Percentiles rank a stretch among this genome's conserved stretches.
phyloP scores from a whole-genome alignment of 495 filamentous ascomycete species.

The Poronia punctata region DNA sequence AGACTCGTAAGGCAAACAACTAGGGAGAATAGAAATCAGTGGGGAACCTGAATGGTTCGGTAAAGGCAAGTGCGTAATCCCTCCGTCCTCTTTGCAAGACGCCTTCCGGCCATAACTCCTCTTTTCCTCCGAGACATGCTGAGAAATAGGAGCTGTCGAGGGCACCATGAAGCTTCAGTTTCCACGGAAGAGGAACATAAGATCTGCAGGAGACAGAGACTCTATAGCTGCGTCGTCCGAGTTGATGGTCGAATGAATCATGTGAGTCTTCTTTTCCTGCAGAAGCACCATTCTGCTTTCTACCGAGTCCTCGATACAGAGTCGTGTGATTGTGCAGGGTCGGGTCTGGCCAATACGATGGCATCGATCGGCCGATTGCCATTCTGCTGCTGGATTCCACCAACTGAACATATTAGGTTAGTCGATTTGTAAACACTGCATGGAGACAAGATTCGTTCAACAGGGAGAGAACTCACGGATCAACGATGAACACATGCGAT shows the following conservation, averaged over 20 bases:
- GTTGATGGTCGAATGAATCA: conserved; percentile 95
- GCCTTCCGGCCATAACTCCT: no score
- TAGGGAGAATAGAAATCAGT: no score
- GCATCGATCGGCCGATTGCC: conserved; percentile 93
- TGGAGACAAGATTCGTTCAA: not conserved
- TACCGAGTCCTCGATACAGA: conserved; percentile 93
- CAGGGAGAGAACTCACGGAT: conserved; percentile 58
- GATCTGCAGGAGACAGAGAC: conserved; percentile 79
- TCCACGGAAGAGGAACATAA: conserved; percentile 90
- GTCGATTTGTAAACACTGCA: conserved; percentile 16
- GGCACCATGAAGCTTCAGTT: conserved; percentile 13
- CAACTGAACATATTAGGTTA: conserved; percentile 45
- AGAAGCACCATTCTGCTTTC: conserved; percentile 89
- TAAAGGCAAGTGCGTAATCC: no score
- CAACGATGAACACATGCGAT: conserved; percentile 87
- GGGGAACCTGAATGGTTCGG: no score
- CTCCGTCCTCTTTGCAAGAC: no score
- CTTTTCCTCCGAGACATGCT: no score
- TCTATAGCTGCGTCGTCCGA: conserved; percentile 82
- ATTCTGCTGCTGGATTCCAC: conserved; percentile 98
- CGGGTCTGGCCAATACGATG: conserved; percentile 94
- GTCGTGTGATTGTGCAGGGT: conserved; percentile 85
- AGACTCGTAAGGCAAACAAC: no score
- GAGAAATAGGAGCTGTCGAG: no score
- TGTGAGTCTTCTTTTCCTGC: conserved; percentile 94